Evolutionary conservation across 106 monocot genomes (phyloP), one percentile per base, ranked within the genome.

Genomic region (Triglochin maritima): DNA sequence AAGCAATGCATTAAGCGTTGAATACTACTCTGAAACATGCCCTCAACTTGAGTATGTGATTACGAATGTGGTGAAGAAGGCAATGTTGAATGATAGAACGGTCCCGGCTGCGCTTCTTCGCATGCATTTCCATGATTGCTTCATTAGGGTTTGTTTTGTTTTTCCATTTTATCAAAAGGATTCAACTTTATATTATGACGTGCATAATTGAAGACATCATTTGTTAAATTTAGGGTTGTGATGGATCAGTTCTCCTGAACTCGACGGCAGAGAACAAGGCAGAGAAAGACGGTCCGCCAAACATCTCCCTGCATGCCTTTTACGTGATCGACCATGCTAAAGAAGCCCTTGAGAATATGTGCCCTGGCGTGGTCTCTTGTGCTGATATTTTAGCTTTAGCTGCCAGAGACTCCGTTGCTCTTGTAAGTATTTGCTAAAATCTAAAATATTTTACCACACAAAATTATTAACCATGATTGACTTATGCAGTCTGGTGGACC

Each of bases 321-420:
- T 87, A 81, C 65, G 89, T 94, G 3, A 81, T 94, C 3, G 94
- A 94, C 71, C 76, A 80, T 45, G 94, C 94, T 42, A 94, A 94
- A 77, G 46, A 74, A 60, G 89, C 89, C 1, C 48, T 89, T 59
- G 94, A 94, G 72, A 64, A 55, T 6, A 13, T 74, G 62, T 94
- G 94, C 72, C 89, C 89, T 0, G 94, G 89, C n/a, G 82, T 89
- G 4, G 94, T 94, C 9, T 89, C 94, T 1, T 94, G 94, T 41
- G 94, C 94, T 0, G 94, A 94, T 55, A 85, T 89, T 16, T 65
- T 94, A 4, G 86, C 94, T 1, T 17, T 94, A 0, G 89, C 94
- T 12, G 94, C 94, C 5, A 84, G 86, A 62, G 94, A 94, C 59
- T 76, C 86, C 3, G 94, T 94, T 2, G 79, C 71, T 4, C 69